phyloP scores from a whole-genome alignment of 345 rosid genomes.

The Clarkia xantiana region DNA sequence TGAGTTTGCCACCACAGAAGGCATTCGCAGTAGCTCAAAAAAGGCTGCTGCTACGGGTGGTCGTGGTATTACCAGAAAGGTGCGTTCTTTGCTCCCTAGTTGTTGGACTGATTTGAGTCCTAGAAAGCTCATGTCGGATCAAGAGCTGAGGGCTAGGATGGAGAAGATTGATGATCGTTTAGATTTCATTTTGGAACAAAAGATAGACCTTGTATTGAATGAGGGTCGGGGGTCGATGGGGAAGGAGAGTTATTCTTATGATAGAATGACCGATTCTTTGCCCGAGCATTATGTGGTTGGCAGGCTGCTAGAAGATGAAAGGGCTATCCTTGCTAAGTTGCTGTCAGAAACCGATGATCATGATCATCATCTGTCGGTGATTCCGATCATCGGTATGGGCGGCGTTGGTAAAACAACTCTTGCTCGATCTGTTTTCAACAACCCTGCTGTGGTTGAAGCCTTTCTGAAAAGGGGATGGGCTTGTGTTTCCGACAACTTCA shows the following conservation, averaged over 20 bases:
- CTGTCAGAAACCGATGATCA: not conserved
- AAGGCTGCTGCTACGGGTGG: not conserved
- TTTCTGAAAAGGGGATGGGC: not conserved
- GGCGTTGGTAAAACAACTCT: no score
- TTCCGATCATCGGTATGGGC: constrained; percentile 3
- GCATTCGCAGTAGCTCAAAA: not conserved
- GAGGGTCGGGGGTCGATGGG: not conserved
- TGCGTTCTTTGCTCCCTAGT: constrained; percentile 2
- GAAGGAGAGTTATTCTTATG: not conserved
- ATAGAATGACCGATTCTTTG: not conserved
- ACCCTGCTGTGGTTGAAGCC: no score
- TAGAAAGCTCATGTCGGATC: not conserved
- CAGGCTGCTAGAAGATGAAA: not conserved
- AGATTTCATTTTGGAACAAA: not conserved
- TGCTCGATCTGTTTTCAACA: no score
- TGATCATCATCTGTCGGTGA: no score
- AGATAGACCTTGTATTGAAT: not conserved
- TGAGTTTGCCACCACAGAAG: constrained; percentile 3
- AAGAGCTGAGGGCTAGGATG: constrained; percentile 7
- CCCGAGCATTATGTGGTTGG: not conserved
- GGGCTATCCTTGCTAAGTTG: not conserved
- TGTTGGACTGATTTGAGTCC: not conserved
- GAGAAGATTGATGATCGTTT: not conserved
- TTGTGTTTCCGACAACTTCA: constrained; percentile 4
- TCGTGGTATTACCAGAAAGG: not conserved